A percentile compares a stretch with the other conserved stretches of the same genome.
Conservation (phyloP, 352 stramenopile genomes). For the Phytophthora crassamura region DNA sequence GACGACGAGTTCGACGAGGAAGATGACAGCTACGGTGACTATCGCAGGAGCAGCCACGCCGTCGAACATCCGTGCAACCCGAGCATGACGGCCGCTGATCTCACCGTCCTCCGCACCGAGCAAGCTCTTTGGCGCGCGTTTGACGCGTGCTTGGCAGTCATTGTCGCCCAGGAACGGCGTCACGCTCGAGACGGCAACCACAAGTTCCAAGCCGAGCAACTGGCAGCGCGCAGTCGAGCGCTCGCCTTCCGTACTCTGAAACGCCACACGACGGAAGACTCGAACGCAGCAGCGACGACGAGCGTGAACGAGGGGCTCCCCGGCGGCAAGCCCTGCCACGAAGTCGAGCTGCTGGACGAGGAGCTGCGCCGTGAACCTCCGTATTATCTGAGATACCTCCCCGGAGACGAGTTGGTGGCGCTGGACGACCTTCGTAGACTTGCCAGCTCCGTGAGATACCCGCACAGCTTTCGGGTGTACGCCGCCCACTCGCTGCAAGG, state of each 20-base stretch:
- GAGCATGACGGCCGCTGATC: conserved; percentile 51
- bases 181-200: conserved; percentile 64
- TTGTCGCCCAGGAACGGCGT: conserved; percentile 65
- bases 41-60: conserved; percentile 13
- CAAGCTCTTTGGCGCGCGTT: conserved; percentile 81
- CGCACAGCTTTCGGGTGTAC: conserved; percentile 64
- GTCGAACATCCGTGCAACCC: conserved; percentile 35
- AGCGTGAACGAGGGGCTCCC: conserved; percentile 67
- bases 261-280: conserved; percentile 42
- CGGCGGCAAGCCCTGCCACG: conserved; percentile 57
- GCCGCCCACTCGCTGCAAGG: conserved; percentile 57
- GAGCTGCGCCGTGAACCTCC: conserved; percentile 69
- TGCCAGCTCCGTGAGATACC: conserved; percentile 63
- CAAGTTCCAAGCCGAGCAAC: conserved; percentile 63
- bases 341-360: conserved; percentile 63
- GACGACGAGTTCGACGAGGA: conserved; percentile 41
- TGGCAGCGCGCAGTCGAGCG: conserved; percentile 55
- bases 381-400: conserved; percentile 78
- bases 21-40: conserved; percentile 20
- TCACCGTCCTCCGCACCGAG: conserved; percentile 58
- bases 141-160: conserved; percentile 69
- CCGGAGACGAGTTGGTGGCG: conserved; percentile 63
- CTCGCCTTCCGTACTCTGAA: conserved; percentile 67
- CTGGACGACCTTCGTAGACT: conserved; percentile 68
- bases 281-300: conserved; percentile 38